Evolutionary conservation across 306 rosid genomes (phyloP).

Genomic region (Acacia confusa): DNA sequence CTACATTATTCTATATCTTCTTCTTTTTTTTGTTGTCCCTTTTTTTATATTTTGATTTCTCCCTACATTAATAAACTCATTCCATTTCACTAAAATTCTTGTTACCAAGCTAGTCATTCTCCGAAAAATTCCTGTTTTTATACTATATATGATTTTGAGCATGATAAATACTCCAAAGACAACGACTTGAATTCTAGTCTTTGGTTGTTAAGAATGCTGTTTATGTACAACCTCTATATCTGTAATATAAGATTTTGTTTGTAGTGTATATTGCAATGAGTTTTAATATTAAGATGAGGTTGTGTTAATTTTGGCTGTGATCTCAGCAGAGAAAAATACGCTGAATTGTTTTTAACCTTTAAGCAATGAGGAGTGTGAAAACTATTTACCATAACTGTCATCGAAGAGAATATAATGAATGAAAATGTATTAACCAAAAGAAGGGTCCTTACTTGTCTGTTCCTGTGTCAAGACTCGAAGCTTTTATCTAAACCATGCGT

Average conservation of each 20-base stretch:
- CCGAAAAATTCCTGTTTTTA: not conserved
- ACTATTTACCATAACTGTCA: not conserved
- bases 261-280: no score
- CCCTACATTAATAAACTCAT: no score
- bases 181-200: not conserved
- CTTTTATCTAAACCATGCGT: not conserved
- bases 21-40: no score
- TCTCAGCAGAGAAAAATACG: not conserved
- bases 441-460: not conserved
- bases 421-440: not conserved
- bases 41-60: not conserved
- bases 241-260: no score
- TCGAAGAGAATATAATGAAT: not conserved
- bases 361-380: no score
- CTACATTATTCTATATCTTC: conserved; percentile 10
- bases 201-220: not conserved
- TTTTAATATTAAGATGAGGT: no score
- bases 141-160: not conserved
- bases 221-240: not conserved
- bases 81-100: not conserved
- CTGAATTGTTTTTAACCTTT: not conserved
- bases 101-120: not conserved
- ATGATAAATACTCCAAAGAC: not conserved
- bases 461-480: not conserved
- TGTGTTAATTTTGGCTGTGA: not conserved